A percentile compares a stretch with the other conserved stretches of the same genome.
These are phyloP conservation scores for Lactarius hatsudake DNA, from an alignment of 768 basidiomycete genomes.

Conservation along the genomic window DNA sequence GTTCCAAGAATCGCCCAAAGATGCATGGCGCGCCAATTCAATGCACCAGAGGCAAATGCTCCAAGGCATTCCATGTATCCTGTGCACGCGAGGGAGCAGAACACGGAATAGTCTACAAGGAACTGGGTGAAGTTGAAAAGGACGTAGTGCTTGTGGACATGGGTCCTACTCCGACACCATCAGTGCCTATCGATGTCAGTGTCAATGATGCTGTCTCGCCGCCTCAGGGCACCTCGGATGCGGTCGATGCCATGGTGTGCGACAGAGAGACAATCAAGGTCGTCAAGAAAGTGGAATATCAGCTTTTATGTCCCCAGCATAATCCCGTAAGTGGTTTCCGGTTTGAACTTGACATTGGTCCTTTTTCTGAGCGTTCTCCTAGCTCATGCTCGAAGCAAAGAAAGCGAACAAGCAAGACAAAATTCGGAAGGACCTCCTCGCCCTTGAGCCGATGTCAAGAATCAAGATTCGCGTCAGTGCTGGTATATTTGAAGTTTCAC, in stretches of 20 bases:
- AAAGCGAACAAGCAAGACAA: constrained; percentile 72
- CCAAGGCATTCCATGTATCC: constrained; percentile 89
- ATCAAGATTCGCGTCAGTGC: constrained; percentile 84
- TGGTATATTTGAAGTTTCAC: constrained; percentile 83
- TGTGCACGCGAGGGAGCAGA: constrained; percentile 68
- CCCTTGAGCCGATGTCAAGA: constrained; percentile 65
- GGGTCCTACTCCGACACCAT: constrained; percentile 12
- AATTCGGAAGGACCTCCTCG: constrained; percentile 65
- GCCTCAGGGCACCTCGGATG: constrained; percentile 10
- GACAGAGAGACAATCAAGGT: constrained; percentile 48
- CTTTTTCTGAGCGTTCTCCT: constrained; percentile 1
- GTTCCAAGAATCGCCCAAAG: constrained; percentile 64
- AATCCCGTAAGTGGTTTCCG: constrained; percentile 68
- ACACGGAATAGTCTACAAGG: constrained; percentile 54
- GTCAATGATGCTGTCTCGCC: constrained; percentile 29
- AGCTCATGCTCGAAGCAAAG: constrained; percentile 76
- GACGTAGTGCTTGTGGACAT: constrained; percentile 66
- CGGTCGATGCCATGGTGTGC: constrained; percentile 26
- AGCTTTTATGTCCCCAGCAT: constrained; percentile 81
- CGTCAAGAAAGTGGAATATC: constrained; percentile 71
- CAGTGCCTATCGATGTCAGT: constrained; percentile 38
- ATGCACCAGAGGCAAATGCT: constrained; percentile 92
- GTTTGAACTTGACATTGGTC: background rate
- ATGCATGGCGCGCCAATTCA: constrained; percentile 82
- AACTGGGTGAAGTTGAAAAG: constrained; percentile 73